Base-by-base conservation (phyloP, 2,329 filamentous ascomycete species). In the Aspergillus versicolor region DNA sequence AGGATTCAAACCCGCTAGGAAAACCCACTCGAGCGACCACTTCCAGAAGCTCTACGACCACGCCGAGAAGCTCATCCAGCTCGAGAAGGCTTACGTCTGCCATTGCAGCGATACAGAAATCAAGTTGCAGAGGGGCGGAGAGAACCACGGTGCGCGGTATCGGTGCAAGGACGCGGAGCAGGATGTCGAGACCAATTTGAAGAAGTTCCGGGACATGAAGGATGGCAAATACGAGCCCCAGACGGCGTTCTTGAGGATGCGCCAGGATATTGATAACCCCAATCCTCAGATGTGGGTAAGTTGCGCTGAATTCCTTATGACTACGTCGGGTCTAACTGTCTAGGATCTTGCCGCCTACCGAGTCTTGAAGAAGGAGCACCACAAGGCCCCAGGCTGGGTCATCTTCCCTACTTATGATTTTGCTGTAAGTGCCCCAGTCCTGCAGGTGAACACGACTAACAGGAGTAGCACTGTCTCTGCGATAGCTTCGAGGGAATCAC, bases 401-500 rank as follows among this genome's bases (percentile, higher is more conserved):
- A 96, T 97, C 61, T 97, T 96, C 72, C 94, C 94, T 0, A 95
- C 93, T 0, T 97, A 97, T 69, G 92, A 96, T 73, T 68, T 73
- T 34, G 65, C 70, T 13, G 43, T 45, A 45, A 19, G 21, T 45
- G 2, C 21, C 22, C 43, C n/a, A 11, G 5, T n/a, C 12, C 12
- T 45, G 2, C 17, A n/a, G 9, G 43, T 30, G 13, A 30, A 9
- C 42, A 2, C 8, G 43, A n/a, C 24, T 45, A 45, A 45, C 22
- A 30, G 7, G 13, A 45, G 6, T 15, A 45, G 2, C 69, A 71
- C 78, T 96, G 90, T 73, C 80, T 97, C 21, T 93, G 90, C 67
- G 94, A 97, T 81, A 92, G 90, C 64, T 91, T 96, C 63, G 94
- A 99, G 74, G 84, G 84, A 17, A 95, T 97, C 67, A 92, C 92